phyloP scores from a whole-genome alignment of 352 stramenopile genomes.

The Phytophthora pistaciae region DNA sequence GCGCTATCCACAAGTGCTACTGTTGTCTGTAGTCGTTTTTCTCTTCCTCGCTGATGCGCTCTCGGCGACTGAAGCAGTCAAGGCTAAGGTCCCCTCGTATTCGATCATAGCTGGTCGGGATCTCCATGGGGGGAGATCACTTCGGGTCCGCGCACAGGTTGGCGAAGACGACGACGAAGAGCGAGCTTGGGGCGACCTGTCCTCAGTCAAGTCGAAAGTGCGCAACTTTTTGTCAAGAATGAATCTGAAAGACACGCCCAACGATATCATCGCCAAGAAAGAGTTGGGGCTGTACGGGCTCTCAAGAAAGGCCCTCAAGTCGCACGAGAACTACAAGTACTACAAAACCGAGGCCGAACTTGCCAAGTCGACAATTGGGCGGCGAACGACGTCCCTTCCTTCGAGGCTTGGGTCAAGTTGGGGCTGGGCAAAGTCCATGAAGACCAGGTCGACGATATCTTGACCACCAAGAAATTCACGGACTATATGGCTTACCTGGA shows the following conservation, averaged over 20 bases:
- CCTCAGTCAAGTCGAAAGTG: neutral
- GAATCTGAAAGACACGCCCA: neutral
- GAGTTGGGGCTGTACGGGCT: neutral
- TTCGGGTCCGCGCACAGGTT: neutral
- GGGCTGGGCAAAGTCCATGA: no score
- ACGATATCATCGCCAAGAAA: neutral
- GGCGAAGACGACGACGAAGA: neutral
- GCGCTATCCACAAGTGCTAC: neutral
- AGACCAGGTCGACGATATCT: no score
- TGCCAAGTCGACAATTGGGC: no score
- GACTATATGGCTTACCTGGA: neutral
- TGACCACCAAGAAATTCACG: neutral
- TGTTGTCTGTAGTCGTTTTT: neutral
- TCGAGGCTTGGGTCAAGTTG: no score
- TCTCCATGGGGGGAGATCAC: neutral
- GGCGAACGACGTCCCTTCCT: no score
- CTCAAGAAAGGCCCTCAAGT: neutral
- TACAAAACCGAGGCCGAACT: neutral
- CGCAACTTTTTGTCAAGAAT: neutral
- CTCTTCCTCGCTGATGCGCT: neutral
- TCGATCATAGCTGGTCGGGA: neutral
- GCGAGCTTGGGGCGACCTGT: neutral
- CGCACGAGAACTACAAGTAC: neutral
- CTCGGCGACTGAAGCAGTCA: no score
- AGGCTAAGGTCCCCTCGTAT: neutral